A percentile compares a stretch with the other conserved stretches of the same genome.
Conservation (phyloP, 2,329 filamentous ascomycete species). For the Cytospora paraplurivora region DNA sequence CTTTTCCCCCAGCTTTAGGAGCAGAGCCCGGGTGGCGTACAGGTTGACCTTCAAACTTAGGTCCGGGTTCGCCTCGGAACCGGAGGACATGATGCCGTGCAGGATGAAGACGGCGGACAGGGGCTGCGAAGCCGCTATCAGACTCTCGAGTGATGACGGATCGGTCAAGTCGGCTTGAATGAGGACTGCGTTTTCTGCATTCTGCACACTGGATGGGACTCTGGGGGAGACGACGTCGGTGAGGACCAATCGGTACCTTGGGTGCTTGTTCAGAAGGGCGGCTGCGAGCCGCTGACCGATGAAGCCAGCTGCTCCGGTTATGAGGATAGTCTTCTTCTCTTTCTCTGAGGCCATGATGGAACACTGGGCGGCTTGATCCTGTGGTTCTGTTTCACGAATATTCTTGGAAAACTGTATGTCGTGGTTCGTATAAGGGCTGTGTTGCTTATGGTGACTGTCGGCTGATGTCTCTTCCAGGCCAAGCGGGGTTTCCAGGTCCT, state of each 20-base stretch:
- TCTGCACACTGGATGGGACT: constrained; percentile 3
- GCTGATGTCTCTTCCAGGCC: not conserved
- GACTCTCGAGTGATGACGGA: constrained; percentile 20
- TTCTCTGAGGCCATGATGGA: constrained; percentile 17
- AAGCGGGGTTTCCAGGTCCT: not conserved
- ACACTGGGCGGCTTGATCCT: not conserved
- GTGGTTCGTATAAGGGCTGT: not conserved
- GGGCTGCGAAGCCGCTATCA: constrained; percentile 24
- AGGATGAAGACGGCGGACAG: constrained; percentile 53
- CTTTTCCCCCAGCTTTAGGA: constrained; percentile 24
- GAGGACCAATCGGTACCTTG: constrained; percentile 49
- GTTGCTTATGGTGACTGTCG: not conserved
- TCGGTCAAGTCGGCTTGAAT: constrained; percentile 28
- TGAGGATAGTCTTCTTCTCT: constrained; percentile 48
- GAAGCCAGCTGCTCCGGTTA: constrained; percentile 66
- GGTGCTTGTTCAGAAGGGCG: constrained; percentile 50
- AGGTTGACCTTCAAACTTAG: constrained; percentile 28
- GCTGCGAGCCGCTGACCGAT: constrained; percentile 63
- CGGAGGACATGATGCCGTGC: constrained; percentile 66
- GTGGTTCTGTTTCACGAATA: not conserved
- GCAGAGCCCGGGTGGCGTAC: constrained; percentile 26
- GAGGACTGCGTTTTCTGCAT: constrained; percentile 5
- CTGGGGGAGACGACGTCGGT: constrained; percentile 45
- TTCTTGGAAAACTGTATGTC: not conserved
- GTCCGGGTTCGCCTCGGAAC: constrained; percentile 61